phyloP scores from a whole-genome alignment of 441 rosid species.

The Bruguiera hainesii region DNA sequence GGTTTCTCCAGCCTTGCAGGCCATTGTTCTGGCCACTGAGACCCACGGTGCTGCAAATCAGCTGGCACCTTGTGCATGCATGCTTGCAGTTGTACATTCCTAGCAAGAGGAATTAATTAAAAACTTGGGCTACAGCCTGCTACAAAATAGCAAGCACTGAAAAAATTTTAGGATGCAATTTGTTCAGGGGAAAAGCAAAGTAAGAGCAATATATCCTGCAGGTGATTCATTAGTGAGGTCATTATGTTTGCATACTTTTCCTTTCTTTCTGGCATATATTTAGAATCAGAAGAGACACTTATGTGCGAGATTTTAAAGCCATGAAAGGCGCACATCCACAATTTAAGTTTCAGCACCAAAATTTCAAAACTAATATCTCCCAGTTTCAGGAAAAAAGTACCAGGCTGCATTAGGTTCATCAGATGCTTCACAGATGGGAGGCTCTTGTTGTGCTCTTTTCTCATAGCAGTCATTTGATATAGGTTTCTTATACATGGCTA shows the following conservation, averaged over 20 bases:
- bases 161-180: background rate
- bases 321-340: background rate
- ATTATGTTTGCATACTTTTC: background rate
- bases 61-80: conserved; percentile 85
- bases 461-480: conserved; percentile 71
- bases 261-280: background rate
- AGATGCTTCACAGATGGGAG: conserved; percentile 66
- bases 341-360: background rate
- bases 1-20: conserved; percentile 69
- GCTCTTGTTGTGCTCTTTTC: conserved; percentile 56
- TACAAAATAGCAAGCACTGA: background rate
- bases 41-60: conserved; percentile 59
- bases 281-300: background rate
- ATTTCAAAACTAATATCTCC: background rate
- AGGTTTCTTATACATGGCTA: conserved; percentile 81
- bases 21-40: conserved; percentile 96
- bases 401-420: conserved; percentile 96
- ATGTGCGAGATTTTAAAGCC: background rate
- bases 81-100: conserved; percentile 83
- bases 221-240: background rate
- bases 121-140: background rate
- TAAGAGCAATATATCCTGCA: background rate
- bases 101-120: conserved; percentile 26
- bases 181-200: background rate
- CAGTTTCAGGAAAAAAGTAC: conserved; percentile 32